Evolutionary conservation across 179 eudicot species (phyloP), one percentile per base, ranked within the genome.

Genomic region (Silene noctiflora): DNA sequence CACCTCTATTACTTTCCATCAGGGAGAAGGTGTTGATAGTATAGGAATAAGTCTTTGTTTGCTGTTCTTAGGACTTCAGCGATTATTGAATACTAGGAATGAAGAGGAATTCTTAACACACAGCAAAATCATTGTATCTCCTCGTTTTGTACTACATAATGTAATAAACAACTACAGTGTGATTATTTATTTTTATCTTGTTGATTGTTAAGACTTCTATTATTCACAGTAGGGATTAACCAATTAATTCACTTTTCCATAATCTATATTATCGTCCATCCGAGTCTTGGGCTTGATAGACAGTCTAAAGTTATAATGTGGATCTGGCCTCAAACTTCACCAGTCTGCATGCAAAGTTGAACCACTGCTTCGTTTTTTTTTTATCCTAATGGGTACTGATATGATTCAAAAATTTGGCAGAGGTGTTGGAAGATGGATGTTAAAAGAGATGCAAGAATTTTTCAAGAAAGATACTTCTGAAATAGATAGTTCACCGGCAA

Each of bases 341-440:
- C n/a, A 33, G 20, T 69, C 11, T 29, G 33, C 33, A 29, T 67
- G 73, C 3, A 56, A 48, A 73, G 48, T 65, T 64, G 56, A 19
- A 62, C 60, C 53, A 24, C 19, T 56, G 63, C 25, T 65, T 74
- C 24, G 8, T 3, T 65, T 27, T 16, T 35, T 24, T n/a, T 51
- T 8, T 29, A 4, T 22, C 16, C 14, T 9, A 21, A 46, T 71
- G 7, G 6, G 46, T 53, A 35, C 5, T 64, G 4, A 48, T 74
- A 25, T 76, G 60, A 51, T 79, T 27, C 48, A 25, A 29, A 55
- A 29, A 51, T 74, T 58, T 75, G 48, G 22, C 69, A 94, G 98
- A 91, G 97, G 96, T 66, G 91, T 94, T 48, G 98, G 98, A 19
- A 92, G 85, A 77, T 94, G 97, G 97, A 85, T 89, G 64, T 73